These are phyloP conservation scores for Nothomitra cinnamomea DNA, from an alignment of 2,329 filamentous ascomycete genomes.

Conservation along the genomic window DNA sequence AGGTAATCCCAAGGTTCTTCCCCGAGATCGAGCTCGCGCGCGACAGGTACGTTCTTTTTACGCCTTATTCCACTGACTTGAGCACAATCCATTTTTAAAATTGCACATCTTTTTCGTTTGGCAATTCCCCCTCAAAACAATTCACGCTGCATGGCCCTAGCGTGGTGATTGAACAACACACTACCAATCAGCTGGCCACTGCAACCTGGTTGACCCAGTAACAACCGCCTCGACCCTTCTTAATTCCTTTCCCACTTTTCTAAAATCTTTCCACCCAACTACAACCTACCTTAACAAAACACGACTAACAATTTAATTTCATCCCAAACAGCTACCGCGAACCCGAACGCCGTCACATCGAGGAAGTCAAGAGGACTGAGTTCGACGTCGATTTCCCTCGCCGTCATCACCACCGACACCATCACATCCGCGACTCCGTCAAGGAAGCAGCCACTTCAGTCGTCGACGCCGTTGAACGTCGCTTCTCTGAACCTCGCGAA, in stretches of 20 bases:
- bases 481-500: conserved; percentile 23
- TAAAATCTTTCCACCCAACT: conserved; percentile 12
- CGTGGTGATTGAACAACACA: conserved; percentile 2
- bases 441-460: conserved; percentile 22
- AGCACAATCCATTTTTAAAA: not conserved
- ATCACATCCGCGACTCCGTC: conserved; percentile 21
- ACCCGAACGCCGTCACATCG: conserved; percentile 31
- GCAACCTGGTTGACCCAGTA: conserved; percentile 8
- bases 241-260: not conserved
- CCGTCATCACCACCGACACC: conserved; percentile 22
- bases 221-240: conserved; percentile 4
- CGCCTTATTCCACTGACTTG: not conserved
- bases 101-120: not conserved
- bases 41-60: conserved; percentile 30
- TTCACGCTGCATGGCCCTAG: not conserved
- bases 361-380: conserved; percentile 19
- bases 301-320: conserved; percentile 11
- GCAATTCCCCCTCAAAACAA: not conserved
- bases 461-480: conserved; percentile 11
- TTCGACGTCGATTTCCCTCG: conserved; percentile 38
- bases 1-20: conserved; percentile 15
- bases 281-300: conserved; percentile 18
- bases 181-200: not conserved
- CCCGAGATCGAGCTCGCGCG: conserved; percentile 31
- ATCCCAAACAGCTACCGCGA: conserved; percentile 34